Conservation (phyloP, 1,139 yeast genomes). For the Yamadazyma dendronema region DNA sequence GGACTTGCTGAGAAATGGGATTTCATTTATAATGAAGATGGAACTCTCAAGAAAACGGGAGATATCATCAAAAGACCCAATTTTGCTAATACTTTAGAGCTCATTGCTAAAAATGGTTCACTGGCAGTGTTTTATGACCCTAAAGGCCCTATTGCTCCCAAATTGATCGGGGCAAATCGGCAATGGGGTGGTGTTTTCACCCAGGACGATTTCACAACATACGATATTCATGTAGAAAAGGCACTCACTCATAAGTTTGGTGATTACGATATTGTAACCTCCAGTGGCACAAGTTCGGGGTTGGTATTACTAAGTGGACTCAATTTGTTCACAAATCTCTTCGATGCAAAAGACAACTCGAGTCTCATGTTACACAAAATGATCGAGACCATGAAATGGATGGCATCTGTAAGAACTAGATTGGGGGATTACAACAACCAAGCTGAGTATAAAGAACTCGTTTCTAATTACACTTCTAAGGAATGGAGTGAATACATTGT, state of each 20-base stretch:
- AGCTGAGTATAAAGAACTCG: constrained; percentile 22
- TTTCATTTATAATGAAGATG: constrained; percentile 42
- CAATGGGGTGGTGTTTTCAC: constrained; percentile 62
- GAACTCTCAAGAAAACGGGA: constrained; percentile 45
- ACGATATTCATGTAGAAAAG: constrained; percentile 51
- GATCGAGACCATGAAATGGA: constrained; percentile 90
- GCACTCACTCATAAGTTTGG: constrained; percentile 48
- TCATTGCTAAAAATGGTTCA: constrained; percentile 73
- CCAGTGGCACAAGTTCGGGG: constrained; percentile 83
- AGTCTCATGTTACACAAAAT: constrained; percentile 61
- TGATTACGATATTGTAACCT: constrained; percentile 56
- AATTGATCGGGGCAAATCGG: constrained; percentile 46
- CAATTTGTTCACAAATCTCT: constrained; percentile 49
- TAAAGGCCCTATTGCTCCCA: constrained; percentile 63
- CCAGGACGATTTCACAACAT: constrained; percentile 60
- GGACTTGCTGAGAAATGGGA: constrained; percentile 47
- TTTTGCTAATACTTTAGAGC: constrained; percentile 63
- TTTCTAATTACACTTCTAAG: constrained; percentile 26
- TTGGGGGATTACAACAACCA: constrained; percentile 59
- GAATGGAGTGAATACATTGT: constrained; percentile 60
- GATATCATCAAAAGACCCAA: constrained; percentile 59
- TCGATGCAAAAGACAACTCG: constrained; percentile 21
- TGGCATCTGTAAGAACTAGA: constrained; percentile 78
- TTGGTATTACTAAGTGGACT: constrained; percentile 77
- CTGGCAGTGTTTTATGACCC: constrained; percentile 82